Base-by-base conservation (phyloP, 352 stramenopile genomes). In the Phytophthora pseudosyringae region DNA sequence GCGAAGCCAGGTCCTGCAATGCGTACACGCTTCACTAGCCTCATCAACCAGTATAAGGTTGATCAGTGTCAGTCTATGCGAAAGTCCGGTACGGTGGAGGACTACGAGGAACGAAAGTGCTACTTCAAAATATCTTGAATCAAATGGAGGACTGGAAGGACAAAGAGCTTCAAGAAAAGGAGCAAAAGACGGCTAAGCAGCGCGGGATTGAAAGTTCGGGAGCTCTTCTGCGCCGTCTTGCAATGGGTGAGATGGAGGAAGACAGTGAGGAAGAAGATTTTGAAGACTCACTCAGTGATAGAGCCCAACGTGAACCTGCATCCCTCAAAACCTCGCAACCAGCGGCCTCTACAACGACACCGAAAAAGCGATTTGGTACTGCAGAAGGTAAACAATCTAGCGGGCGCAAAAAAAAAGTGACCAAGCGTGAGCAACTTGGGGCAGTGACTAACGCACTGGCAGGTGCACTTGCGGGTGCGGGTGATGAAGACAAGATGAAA, bases 101-200 rank as follows among this genome's bases (percentile, higher is more conserved):
- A 64, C 12, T 64, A 64, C 29, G 29, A 64, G 5, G 56, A 64
- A 18, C 35, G 56, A 12, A 64, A 25, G 10, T 43, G 13, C n/a
- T 64, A 13, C 26, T 64, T n/a, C 44, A 64, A 39, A 38, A 64
- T 16, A 64, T 64, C 25, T 11, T 45, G 26, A 9, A 15, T 1
- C 31, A 39, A 1, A 65, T 65, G 39, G 10, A 58, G 11, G 57
- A 40, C 7, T 52, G 57, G 46, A 56, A 48, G 21, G 13, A 43
- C 10, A 29, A 3, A 2, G 44, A 25, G 5, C 47, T 50, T 8
- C n/a, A 47, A 3, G 35, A 31, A 33, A 64, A 64, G 45, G 21
- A 49, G 8, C 13, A 21, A 1, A 18, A 50, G 39, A 32, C 13
- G 12, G 38, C 57, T 5, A 58, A 56, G 16, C 35, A 18, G 15